Evolutionary conservation across 371 early-diverging fungal species (phyloP).

Genomic region (Blakeslea trispora): DNA sequence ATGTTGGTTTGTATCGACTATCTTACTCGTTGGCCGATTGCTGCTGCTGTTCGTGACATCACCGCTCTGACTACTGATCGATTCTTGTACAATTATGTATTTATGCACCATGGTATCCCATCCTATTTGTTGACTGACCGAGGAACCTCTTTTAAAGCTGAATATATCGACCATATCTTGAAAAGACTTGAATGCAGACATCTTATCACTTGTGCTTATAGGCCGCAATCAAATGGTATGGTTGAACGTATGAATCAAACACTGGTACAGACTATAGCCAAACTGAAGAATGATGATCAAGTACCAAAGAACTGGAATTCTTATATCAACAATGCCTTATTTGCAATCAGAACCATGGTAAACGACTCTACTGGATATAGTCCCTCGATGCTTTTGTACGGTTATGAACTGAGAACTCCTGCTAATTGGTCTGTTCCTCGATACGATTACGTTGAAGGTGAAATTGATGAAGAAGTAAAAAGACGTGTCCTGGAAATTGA

Average conservation of each 20-base stretch:
- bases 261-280: conserved; percentile 16
- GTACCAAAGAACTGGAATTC: conserved; percentile 3
- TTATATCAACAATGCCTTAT: conserved; percentile 8
- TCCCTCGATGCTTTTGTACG: conserved; percentile 12
- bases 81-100: conserved; percentile 13
- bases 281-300: conserved; percentile 2
- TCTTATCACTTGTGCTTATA: conserved; percentile 22
- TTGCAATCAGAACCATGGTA: conserved; percentile 15
- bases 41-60: conserved; percentile 12
- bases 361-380: conserved; percentile 10
- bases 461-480: conserved; percentile 11
- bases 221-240: conserved; percentile 35
- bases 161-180: conserved; percentile 4
- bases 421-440: conserved; percentile 16
- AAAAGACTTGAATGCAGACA: conserved; percentile 14
- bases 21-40: conserved; percentile 13
- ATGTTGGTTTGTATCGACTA: conserved; percentile 3
- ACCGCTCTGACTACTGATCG: conserved; percentile 14
- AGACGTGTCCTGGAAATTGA: neutral
- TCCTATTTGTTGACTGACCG: conserved; percentile 19
- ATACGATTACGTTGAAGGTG: conserved; percentile 18
- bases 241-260: no score
- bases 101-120: conserved; percentile 10
- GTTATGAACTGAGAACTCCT: conserved; percentile 19
- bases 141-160: conserved; percentile 26